Evolutionary conservation across 140 eudicot genomes (phyloP).

Genomic region (Flaveria floridana): DNA sequence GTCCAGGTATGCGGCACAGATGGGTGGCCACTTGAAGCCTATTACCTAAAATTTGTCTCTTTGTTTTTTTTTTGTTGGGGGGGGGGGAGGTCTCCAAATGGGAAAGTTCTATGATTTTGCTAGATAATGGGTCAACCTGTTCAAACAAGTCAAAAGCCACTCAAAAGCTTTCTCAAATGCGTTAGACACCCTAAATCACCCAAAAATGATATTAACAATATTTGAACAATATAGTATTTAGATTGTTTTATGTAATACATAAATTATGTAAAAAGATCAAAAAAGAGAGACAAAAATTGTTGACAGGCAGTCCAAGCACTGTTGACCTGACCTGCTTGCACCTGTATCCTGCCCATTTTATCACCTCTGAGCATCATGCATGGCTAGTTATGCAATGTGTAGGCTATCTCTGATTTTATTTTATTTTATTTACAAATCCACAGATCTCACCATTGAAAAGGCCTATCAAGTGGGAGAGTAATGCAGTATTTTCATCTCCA

Average conservation of each 20-base stretch:
- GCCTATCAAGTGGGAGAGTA: slow-evolving; percentile 88
- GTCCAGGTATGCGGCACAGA: slow-evolving; percentile 58
- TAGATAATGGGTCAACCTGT: neutral
- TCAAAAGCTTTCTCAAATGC: neutral
- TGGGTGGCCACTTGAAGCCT: neutral
- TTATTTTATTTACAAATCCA: slow-evolving; percentile 17
- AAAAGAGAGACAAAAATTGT: neutral
- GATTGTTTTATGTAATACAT: neutral
- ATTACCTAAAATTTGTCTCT: neutral
- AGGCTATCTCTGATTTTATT: slow-evolving; percentile 27
- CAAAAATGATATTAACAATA: neutral
- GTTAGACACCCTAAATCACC: neutral
- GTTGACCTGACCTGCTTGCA: neutral
- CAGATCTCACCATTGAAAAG: slow-evolving; percentile 87
- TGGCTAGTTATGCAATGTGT: slow-evolving; percentile 19
- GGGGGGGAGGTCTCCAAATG: neutral
- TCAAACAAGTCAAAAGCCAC: neutral
- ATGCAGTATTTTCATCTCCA: slow-evolving; percentile 74
- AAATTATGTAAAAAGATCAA: neutral
- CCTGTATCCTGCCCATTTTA: neutral
- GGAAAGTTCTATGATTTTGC: neutral
- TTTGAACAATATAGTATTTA: neutral
- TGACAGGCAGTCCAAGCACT: neutral
- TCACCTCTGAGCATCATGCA: neutral
- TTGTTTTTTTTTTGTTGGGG: neutral